phyloP scores from a whole-genome alignment of 345 rosid genomes.

The Salix brachista region DNA sequence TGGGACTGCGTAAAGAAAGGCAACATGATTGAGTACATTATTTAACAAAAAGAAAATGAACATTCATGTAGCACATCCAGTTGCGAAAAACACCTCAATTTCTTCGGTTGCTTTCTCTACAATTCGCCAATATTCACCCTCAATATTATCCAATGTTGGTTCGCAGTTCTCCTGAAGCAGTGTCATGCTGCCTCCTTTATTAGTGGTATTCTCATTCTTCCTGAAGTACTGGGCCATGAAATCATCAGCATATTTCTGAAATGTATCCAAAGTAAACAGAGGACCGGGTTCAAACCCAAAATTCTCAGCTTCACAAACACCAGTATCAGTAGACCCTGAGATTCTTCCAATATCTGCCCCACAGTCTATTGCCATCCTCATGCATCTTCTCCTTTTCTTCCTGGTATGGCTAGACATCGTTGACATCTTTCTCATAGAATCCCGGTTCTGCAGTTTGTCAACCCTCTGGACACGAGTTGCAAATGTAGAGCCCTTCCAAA shows the following conservation, averaged over 20 bases:
- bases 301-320: constrained; percentile 49
- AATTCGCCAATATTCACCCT: constrained; percentile 99
- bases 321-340: constrained; percentile 38
- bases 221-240: constrained; percentile 77
- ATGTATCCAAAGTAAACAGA: constrained; percentile 63
- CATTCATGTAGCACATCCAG: background rate
- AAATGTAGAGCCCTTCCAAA: constrained; percentile 79
- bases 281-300: constrained; percentile 99
- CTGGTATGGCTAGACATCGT: constrained; percentile 43
- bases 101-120: constrained; percentile 94
- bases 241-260: constrained; percentile 81
- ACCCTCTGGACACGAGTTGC: constrained; percentile 92
- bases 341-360: constrained; percentile 39
- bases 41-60: background rate
- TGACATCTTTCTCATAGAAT: constrained; percentile 65
- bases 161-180: constrained; percentile 37
- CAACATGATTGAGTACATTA: background rate
- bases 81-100: constrained; percentile 60
- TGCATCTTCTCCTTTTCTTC: constrained; percentile 78
- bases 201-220: constrained; percentile 36
- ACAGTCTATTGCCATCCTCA: constrained; percentile 52
- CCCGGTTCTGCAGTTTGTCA: constrained; percentile 93
- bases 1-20: background rate
- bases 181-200: constrained; percentile 25
- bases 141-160: constrained; percentile 65